Evolutionary conservation across 2,329 filamentous ascomycete genomes (phyloP).

Genomic region (Cladosporium phlei): DNA sequence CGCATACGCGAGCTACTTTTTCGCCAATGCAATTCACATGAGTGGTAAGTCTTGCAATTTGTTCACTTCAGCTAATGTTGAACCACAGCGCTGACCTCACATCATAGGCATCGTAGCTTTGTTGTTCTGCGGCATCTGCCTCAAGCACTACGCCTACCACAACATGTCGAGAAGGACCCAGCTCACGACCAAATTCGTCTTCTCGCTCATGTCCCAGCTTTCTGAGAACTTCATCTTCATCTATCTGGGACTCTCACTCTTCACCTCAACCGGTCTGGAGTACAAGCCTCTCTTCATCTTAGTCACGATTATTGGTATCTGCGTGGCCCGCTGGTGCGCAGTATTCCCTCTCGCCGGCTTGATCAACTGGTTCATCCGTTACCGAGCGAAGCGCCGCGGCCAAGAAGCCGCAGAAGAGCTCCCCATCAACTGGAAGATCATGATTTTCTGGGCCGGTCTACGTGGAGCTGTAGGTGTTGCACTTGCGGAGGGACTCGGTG

Average conservation of each 20-base stretch:
- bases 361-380: constrained; percentile 90
- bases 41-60: constrained; percentile 62
- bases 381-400: constrained; percentile 72
- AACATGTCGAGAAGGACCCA: constrained; percentile 99
- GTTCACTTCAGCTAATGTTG: background rate
- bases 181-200: constrained; percentile 95
- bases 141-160: constrained; percentile 99
- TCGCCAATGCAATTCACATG: constrained; percentile 91
- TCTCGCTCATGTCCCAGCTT: constrained; percentile 88
- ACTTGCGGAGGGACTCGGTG: constrained; percentile 79
- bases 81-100: constrained; percentile 12
- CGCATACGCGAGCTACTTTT: constrained; percentile 95
- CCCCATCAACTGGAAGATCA: constrained; percentile 93
- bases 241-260: constrained; percentile 89
- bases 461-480: constrained; percentile 94
- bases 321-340: constrained; percentile 83
- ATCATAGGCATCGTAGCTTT: constrained; percentile 82
- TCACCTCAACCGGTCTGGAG: constrained; percentile 80
- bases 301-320: constrained; percentile 85
- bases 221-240: constrained; percentile 99
- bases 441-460: constrained; percentile 98
- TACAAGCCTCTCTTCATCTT: constrained; percentile 96
- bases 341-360: constrained; percentile 86
- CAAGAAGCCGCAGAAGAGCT: constrained; percentile 78
- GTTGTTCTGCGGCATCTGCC: constrained; percentile 93